Percentiles rank a stretch among this genome's conserved stretches.
phyloP scores from a whole-genome alignment of 305 asterid genomes.

The Fraxinus albicans region DNA sequence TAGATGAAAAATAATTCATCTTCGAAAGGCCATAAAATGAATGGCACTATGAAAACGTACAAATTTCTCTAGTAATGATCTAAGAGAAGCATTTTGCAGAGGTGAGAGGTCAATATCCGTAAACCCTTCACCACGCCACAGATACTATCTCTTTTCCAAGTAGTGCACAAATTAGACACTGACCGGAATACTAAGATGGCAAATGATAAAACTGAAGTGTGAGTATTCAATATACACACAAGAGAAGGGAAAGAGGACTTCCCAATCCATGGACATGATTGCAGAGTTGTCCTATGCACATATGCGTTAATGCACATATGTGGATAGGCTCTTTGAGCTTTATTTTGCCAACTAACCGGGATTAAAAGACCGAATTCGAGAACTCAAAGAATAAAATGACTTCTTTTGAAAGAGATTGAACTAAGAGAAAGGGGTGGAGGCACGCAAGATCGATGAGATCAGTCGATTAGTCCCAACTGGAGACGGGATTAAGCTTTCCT shows the following conservation, averaged over 20 bases:
- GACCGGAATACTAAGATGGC: neutral
- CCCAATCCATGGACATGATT: neutral
- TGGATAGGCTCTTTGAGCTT: neutral
- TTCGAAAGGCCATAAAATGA: neutral
- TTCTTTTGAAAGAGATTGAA: neutral
- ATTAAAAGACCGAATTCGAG: neutral
- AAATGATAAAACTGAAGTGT: neutral
- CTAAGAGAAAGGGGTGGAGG: neutral
- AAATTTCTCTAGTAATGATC: neutral
- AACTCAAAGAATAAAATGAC: neutral
- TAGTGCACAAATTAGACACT: neutral
- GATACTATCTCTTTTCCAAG: neutral
- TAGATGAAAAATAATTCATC: neutral
- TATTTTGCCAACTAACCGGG: neutral
- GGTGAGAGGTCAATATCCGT: neutral
- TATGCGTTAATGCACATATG: neutral
- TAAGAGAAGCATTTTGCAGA: neutral
- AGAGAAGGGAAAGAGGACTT: neutral
- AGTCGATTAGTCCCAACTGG: neutral
- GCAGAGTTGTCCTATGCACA: neutral
- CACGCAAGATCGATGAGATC: neutral
- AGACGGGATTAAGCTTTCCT: neutral
- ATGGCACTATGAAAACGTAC: neutral
- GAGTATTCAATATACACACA: neutral
- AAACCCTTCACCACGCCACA: neutral